Conservation (phyloP, 139 green algal species). For the Picochlorum sp. region DNA sequence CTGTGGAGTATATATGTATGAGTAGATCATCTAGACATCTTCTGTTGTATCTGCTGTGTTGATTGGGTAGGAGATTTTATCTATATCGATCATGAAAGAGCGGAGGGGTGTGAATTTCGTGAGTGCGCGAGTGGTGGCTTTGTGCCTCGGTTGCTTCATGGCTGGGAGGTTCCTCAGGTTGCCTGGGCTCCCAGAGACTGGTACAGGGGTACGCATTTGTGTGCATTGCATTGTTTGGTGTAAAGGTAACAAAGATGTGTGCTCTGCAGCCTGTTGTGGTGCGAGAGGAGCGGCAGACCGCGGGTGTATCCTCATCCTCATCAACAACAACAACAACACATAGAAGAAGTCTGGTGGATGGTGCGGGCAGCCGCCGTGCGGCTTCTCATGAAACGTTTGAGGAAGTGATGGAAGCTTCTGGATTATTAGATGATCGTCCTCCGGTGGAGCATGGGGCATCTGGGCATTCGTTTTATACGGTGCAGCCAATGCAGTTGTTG, state of each 20-base stretch:
- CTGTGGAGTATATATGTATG: too few relatives aligned
- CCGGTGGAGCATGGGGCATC: slow-evolving; percentile 9
- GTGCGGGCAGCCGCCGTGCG: neutral
- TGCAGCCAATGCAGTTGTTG: slow-evolving; percentile 38
- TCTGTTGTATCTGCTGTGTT: too few relatives aligned
- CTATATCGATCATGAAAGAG: too few relatives aligned
- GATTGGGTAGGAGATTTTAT: too few relatives aligned
- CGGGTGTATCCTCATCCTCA: too few relatives aligned
- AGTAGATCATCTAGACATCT: too few relatives aligned
- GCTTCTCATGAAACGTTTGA: slow-evolving; percentile 10
- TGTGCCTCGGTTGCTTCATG: neutral
- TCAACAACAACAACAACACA: too few relatives aligned
- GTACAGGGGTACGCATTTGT: neutral
- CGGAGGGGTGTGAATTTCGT: neutral
- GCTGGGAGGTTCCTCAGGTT: neutral
- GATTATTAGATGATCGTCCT: slow-evolving; percentile 16
- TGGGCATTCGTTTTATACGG: slow-evolving; percentile 25
- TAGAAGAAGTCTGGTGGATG: neutral
- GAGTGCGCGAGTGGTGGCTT: neutral
- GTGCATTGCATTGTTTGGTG: too few relatives aligned
- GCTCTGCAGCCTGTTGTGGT: too few relatives aligned
- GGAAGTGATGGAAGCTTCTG: slow-evolving; percentile 18
- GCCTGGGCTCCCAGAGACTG: neutral
- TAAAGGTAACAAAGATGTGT: too few relatives aligned
- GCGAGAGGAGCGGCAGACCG: too few relatives aligned